Conservation (phyloP, 2,329 filamentous ascomycete genomes). For the Aspergillus piperis region DNA sequence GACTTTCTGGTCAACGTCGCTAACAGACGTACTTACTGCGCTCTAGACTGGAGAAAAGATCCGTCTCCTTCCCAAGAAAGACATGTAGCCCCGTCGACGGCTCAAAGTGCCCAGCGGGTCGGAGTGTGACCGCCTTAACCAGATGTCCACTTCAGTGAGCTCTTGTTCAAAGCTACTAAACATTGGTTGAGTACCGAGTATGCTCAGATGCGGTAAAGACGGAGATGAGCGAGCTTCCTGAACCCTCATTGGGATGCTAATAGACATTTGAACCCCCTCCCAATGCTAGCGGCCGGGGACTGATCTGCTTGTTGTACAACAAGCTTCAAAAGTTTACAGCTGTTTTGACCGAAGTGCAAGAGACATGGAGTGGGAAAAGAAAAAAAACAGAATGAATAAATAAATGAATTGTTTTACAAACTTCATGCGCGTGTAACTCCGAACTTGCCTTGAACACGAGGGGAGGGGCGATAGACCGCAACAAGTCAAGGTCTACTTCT, state of each 20-base stretch:
- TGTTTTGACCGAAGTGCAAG: neutral
- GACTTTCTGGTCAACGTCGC: conserved; percentile 5
- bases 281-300: too few species aligned
- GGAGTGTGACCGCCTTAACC: neutral
- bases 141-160: neutral
- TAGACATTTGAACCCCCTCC: too few species aligned
- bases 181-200: too few species aligned
- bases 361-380: neutral
- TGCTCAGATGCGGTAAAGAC: too few species aligned
- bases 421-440: neutral
- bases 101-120: neutral
- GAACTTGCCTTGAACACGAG: conserved; percentile 12
- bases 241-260: neutral
- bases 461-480: neutral
- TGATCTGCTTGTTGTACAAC: neutral
- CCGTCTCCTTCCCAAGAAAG: conserved; percentile 11
- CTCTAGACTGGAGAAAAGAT: neutral
- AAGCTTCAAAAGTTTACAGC: neutral
- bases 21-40: neutral
- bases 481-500: neutral
- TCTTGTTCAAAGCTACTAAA: neutral
- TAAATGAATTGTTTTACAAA: neutral
- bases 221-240: neutral
- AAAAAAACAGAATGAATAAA: too few species aligned
- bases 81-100: neutral